Conservation (phyloP, 2,329 filamentous ascomycete species). For the Dactylellina parvicollis region DNA sequence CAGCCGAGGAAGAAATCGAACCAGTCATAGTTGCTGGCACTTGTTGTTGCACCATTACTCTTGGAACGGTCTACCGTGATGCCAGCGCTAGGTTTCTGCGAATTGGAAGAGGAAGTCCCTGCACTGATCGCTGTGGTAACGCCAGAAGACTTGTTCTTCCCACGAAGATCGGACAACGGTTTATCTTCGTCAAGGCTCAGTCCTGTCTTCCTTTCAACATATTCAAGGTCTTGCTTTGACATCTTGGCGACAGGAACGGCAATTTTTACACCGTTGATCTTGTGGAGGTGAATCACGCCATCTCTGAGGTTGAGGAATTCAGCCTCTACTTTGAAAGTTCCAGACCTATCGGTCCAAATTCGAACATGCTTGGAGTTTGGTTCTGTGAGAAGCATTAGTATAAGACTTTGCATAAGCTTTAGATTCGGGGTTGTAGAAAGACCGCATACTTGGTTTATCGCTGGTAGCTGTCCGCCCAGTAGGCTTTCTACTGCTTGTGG, state of each 20-base stretch:
- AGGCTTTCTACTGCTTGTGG: slow-evolving; percentile 30
- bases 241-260: slow-evolving; percentile 95
- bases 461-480: slow-evolving; percentile 41
- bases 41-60: slow-evolving; percentile 66
- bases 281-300: slow-evolving; percentile 96
- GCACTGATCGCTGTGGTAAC: slow-evolving; percentile 62
- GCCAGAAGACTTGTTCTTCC: slow-evolving; percentile 59
- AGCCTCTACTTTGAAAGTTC: slow-evolving; percentile 95
- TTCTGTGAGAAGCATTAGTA: slow-evolving; percentile 66
- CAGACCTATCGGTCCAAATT: slow-evolving; percentile 93
- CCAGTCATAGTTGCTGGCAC: slow-evolving; percentile 81
- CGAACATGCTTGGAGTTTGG: slow-evolving; percentile 84
- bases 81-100: slow-evolving; percentile 57
- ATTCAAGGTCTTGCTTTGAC: slow-evolving; percentile 93
- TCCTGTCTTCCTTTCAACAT: slow-evolving; percentile 87
- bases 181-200: slow-evolving; percentile 91
- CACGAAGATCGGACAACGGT: slow-evolving; percentile 81
- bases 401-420: slow-evolving; percentile 46
- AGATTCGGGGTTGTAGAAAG: slow-evolving; percentile 13
- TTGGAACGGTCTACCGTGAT: slow-evolving; percentile 59
- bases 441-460: slow-evolving; percentile 55
- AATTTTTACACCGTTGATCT: slow-evolving; percentile 97
- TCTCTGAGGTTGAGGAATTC: slow-evolving; percentile 95
- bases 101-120: slow-evolving; percentile 53
- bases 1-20: slow-evolving; percentile 97